phyloP scores from a whole-genome alignment of 2,329 filamentous ascomycete species.

The Paraconiothyrium brasiliense region DNA sequence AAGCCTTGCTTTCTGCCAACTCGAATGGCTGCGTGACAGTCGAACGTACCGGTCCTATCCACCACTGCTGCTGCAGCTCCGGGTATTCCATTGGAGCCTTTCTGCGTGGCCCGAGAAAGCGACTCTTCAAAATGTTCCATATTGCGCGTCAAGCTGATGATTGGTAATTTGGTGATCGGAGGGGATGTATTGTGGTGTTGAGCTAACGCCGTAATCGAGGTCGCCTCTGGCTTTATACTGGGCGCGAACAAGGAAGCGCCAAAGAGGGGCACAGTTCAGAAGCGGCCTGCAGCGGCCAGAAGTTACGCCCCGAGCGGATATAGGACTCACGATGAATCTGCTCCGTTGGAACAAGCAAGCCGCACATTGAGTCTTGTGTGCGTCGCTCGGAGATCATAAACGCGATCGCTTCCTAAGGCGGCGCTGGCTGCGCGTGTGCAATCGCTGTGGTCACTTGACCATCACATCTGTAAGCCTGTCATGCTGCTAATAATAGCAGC shows the following conservation, averaged over 20 bases:
- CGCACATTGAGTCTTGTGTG: background rate
- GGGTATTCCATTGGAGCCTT: constrained; percentile 29
- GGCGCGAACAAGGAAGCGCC: constrained; percentile 2
- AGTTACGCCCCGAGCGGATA: background rate
- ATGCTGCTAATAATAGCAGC: background rate
- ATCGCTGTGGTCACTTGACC: background rate
- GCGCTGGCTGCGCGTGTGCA: background rate
- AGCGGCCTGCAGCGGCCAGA: background rate
- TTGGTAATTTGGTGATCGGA: background rate
- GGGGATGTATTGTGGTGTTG: background rate
- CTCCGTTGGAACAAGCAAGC: background rate
- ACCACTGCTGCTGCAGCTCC: constrained; percentile 33
- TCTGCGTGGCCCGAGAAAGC: constrained; percentile 31
- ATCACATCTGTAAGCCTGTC: constrained; percentile 3
- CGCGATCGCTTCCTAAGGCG: background rate
- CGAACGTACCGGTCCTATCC: constrained; percentile 27
- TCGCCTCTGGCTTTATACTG: background rate
- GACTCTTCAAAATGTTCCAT: constrained; percentile 37
- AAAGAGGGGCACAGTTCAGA: background rate
- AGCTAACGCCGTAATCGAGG: background rate
- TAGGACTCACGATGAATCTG: background rate
- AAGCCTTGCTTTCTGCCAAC: background rate
- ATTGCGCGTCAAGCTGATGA: background rate
- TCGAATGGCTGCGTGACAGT: background rate
- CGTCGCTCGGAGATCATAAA: constrained; percentile 1